Base-by-base conservation (phyloP, 2,329 filamentous ascomycete species). In the Penicillium sp. region DNA sequence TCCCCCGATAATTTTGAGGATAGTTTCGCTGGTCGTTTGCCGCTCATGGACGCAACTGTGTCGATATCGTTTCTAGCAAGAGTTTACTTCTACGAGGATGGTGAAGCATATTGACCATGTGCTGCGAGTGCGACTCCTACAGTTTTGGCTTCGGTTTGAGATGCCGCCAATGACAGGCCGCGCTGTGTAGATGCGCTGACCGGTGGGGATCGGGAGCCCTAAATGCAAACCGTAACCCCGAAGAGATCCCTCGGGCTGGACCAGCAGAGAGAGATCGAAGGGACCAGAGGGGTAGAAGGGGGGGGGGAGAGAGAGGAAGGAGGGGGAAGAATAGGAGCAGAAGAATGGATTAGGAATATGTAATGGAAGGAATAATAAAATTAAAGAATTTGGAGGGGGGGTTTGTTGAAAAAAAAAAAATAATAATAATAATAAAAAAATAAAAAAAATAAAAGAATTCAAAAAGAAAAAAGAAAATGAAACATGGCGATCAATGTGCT, bases 131-230 rank as follows among this genome's bases (percentile, higher is more conserved):
- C 47, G 48, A 43, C 49, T 25, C 35, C 4, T 32, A 7, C 18
- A 18, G 18, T 32, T 50, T 50, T 46, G 40, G 48, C 48, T 53
- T 50, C 53, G 49, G 48, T 45, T 43, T 54, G 42, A 51, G 49
- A 49, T 50, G 51, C 50, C 49, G 46, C 53, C 53, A 55, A 55
- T 55, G 48, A 53, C 33, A 47, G 47, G 32, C 29, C 50, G 7
- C 43, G 13, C 47, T 55, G 49, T 43, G 36, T 40, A 47, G 50
- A 47, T 39, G 42, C 39, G 45, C 50, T 49, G 39, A 36, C 24
- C 32, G 41, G 53, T 55, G 53, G 53, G 50, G 46, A 54, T 46
- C 46, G 4, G 29, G 47, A 46, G 50, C 47, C 48, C 41, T 48
- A 48, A 48, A 41, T 36, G 28, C 33, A 28, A 44, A 45, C 36